Percentiles rank a stretch among this genome's conserved stretches.
These are phyloP conservation scores for Volutella citrinella DNA, from an alignment of 2,329 filamentous ascomycete genomes.

Conservation along the genomic window DNA sequence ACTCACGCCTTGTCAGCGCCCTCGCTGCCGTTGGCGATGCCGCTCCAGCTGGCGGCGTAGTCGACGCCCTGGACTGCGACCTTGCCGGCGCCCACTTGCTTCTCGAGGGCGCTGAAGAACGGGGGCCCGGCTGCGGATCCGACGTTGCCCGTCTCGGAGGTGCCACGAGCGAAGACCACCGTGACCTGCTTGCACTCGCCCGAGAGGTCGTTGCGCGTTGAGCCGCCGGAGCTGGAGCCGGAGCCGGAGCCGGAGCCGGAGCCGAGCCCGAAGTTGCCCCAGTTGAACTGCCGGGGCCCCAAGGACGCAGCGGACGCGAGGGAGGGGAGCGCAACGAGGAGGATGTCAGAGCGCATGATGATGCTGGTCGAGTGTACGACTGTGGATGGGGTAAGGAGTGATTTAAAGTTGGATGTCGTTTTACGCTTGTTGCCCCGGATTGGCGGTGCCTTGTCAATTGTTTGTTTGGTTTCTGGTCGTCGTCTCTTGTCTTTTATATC, in stretches of 20 bases:
- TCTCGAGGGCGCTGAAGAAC: conserved; percentile 44
- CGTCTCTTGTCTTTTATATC: no score
- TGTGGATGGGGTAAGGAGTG: conserved; percentile 7
- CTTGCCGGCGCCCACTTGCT: conserved; percentile 38
- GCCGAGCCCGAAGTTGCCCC: not conserved
- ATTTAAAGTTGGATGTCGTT: no score
- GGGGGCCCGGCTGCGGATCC: conserved; percentile 47
- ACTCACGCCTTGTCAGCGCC: conserved; percentile 44
- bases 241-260: not conserved
- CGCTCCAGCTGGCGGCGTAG: conserved; percentile 44
- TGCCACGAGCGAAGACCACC: conserved; percentile 56
- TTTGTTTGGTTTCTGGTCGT: no score
- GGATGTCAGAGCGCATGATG: conserved; percentile 14
- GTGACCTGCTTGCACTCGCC: conserved; percentile 37
- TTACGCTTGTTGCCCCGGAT: no score
- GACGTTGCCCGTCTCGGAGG: conserved; percentile 50
- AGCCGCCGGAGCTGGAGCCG: conserved; percentile 10
- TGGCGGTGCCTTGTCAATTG: no score
- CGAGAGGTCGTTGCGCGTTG: conserved; percentile 21
- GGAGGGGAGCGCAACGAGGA: conserved; percentile 20
- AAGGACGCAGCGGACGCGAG: conserved; percentile 21
- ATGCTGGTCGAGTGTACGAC: conserved; percentile 10
- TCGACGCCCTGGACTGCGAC: conserved; percentile 53
- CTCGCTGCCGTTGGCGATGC: conserved; percentile 44
- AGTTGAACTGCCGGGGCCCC: conserved; percentile 10